Base-by-base conservation (phyloP, 192 early-diverging fungal genomes). In the Umbelopsis ramanniana region DNA sequence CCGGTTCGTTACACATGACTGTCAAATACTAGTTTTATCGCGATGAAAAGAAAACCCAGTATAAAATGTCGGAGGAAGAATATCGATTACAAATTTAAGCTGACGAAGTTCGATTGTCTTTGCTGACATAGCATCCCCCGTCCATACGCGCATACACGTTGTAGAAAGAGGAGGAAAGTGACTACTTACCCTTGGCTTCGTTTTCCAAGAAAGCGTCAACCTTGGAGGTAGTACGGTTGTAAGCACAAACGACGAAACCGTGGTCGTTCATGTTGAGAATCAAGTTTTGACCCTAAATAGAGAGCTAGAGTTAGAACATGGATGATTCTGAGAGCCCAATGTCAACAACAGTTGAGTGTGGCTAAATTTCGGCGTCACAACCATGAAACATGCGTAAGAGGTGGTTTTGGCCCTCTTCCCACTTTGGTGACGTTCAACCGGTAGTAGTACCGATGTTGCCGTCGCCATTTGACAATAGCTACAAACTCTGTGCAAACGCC, bases 251-350 rank as follows among this genome's bases (percentile, higher is more conserved):
- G 75, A 81, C 90, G 85, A 88, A 99, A 26, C 95, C 97, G 76
- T 99, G 90, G 83, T 99, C 97, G 81, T 96, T 92, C 92, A 99
- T 95, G 89, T 99, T 99, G 63, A 99, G 84, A 77, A 99, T 95
- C 81, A 99, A 79, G 90, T 99, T 99, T 82, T 99, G 97, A 75
- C 97, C 97, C 95, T 97, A 76, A 53, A 52, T 14, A 69, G 38
- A 40, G 12, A 40, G 33, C n/a, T 9, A 21, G 46, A 55, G 45
- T 17, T 14, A 52, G 29, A 70, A 12, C n/a, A 63, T 46, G 69
- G 45, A 15, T 75, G 15, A 17, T 70, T 54, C 6, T 43, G 40
- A 43, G 11, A 43, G 40, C 1, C 40, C 11, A 6, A n/a, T 43
- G 11, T 12, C 40, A 43, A 43, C 40, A 43, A 7, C 40, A 43